These are phyloP conservation scores for Uronychia binucleata DNA, from an alignment of 73 alveolate genomes.

Conservation along the genomic window DNA sequence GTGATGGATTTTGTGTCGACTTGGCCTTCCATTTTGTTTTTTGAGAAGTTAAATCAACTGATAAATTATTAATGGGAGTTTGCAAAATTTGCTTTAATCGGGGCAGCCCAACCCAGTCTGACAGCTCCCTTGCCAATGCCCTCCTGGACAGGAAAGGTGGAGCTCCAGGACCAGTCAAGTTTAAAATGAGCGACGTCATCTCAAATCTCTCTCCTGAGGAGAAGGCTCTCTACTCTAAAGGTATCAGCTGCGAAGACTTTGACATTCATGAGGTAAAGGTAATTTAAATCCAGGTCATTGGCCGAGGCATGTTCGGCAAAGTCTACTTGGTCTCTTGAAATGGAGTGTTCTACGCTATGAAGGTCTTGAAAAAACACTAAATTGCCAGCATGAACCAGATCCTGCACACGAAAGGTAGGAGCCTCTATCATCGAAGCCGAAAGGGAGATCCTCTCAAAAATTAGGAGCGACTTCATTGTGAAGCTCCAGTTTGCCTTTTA, in stretches of 20 bases:
- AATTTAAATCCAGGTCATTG: slow-evolving; percentile 61
- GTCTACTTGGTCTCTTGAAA: slow-evolving; percentile 76
- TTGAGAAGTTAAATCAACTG: neutral
- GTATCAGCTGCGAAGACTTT: neutral
- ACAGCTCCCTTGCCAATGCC: no score
- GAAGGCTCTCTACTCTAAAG: neutral
- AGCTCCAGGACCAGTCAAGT: neutral
- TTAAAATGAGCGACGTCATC: neutral
- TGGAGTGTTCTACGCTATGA: slow-evolving; percentile 85
- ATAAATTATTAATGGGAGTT: neutral
- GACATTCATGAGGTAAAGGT: slow-evolving; percentile 17
- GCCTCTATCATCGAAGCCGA: slow-evolving; percentile 54
- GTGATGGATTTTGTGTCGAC: neutral
- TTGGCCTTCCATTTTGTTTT: neutral
- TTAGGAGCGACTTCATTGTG: slow-evolving; percentile 80
- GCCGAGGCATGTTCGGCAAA: slow-evolving; percentile 88
- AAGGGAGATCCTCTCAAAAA: slow-evolving; percentile 80
- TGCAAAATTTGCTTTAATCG: neutral
- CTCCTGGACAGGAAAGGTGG: neutral
- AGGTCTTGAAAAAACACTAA: slow-evolving; percentile 81
- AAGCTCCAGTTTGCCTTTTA: slow-evolving; percentile 84
- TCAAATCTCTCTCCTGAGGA: neutral
- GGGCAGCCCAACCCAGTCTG: no score
- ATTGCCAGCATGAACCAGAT: slow-evolving; percentile 26
- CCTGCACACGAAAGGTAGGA: slow-evolving; percentile 10